Conservation (phyloP, 129 eudicot genomes). For the Flaveria sonorensis region DNA sequence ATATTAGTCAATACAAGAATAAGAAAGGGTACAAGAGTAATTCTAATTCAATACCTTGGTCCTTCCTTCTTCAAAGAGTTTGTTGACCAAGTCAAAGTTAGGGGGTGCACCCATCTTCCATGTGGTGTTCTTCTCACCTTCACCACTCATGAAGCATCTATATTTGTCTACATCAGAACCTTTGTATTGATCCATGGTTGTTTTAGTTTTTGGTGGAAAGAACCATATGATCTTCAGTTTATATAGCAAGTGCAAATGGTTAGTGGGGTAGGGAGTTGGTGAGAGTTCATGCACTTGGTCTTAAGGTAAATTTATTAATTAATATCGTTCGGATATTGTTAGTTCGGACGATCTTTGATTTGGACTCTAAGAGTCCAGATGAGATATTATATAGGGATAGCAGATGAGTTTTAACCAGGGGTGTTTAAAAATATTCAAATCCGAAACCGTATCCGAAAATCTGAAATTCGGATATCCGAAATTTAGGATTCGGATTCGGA, state of each 20-base stretch:
- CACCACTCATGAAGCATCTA: conserved; percentile 61
- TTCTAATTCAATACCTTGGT: conserved; percentile 51
- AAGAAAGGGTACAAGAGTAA: conserved; percentile 37
- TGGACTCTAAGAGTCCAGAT: too few relatives aligned
- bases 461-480: too few relatives aligned
- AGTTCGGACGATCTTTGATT: too few relatives aligned
- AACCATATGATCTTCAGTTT: neutral
- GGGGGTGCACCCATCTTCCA: conserved; percentile 80
- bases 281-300: neutral
- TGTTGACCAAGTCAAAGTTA: conserved; percentile 69
- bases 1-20: neutral
- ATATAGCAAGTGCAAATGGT: conserved; percentile 20
- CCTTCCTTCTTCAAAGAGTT: conserved; percentile 88
- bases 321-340: too few relatives aligned
- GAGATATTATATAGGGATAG: too few relatives aligned
- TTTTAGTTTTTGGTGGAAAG: neutral
- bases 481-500: too few relatives aligned
- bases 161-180: conserved; percentile 55
- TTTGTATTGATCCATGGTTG: conserved; percentile 38
- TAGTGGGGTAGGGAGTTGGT: conserved; percentile 15
- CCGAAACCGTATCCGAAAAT: too few relatives aligned
- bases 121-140: conserved; percentile 66
- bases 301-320: neutral
- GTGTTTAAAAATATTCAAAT: too few relatives aligned
- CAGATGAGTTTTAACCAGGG: too few relatives aligned